Evolutionary conservation across 805 yeast species (phyloP).

Genomic region (Candida takata): DNA sequence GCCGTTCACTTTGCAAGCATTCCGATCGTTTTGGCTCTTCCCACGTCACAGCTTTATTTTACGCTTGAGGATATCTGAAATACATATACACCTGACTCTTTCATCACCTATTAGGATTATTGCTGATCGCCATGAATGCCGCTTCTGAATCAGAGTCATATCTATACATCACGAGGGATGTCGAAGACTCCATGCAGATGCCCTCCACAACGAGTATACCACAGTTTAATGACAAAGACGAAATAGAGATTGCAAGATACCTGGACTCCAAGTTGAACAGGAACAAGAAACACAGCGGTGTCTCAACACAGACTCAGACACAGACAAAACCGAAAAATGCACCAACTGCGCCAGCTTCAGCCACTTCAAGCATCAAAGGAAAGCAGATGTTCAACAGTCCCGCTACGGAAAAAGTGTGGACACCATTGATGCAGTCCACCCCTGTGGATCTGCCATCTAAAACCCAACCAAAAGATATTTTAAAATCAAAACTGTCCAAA

Average conservation of each 20-base stretch:
- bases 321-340: not conserved
- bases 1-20: too few relatives aligned
- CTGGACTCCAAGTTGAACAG: slow-evolving; percentile 10
- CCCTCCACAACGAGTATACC: slow-evolving; percentile 2
- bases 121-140: not conserved
- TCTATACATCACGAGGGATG: slow-evolving; percentile 1
- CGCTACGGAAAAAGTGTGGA: slow-evolving; percentile 16
- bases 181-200: not conserved
- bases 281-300: not conserved
- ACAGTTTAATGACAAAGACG: slow-evolving; percentile 9
- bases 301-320: not conserved
- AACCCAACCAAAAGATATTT: slow-evolving; percentile 21
- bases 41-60: too few relatives aligned
- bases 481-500: slow-evolving; percentile 20
- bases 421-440: slow-evolving; percentile 22
- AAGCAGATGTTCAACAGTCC: slow-evolving; percentile 6
- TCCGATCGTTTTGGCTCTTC: too few relatives aligned
- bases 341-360: not conserved
- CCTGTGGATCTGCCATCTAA: slow-evolving; percentile 13
- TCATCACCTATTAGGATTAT: too few relatives aligned
- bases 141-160: slow-evolving; percentile 4
- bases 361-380: not conserved
- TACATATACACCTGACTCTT: too few relatives aligned
- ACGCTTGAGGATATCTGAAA: too few relatives aligned
- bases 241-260: slow-evolving; percentile 11